phyloP scores from a whole-genome alignment of 192 early-diverging fungal species.

The Rhizoclosmatium globosum region DNA sequence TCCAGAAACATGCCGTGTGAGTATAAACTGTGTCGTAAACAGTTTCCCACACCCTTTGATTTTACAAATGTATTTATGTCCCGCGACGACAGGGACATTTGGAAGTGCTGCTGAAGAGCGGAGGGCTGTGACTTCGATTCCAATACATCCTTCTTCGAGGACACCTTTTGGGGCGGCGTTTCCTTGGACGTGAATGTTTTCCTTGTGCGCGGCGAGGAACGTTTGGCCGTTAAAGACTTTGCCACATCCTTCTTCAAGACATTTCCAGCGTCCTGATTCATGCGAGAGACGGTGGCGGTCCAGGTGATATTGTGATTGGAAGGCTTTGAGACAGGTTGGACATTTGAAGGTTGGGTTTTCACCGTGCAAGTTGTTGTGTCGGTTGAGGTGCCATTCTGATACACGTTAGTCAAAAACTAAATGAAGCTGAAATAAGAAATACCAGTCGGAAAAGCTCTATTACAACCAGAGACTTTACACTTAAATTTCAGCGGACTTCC shows the following conservation, averaged over 20 bases:
- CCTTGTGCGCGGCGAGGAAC: background rate
- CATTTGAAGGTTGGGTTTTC: background rate
- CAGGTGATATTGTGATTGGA: constrained; percentile 8
- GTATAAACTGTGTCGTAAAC: background rate
- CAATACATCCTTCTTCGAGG: background rate
- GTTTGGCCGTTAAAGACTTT: background rate
- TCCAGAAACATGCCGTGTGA: background rate
- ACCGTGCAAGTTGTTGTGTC: background rate
- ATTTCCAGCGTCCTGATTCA: background rate
- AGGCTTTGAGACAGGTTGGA: background rate
- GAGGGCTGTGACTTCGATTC: background rate
- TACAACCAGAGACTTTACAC: constrained; percentile 1
- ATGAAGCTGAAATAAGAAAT: background rate
- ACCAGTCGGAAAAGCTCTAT: background rate
- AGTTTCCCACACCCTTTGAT: constrained; percentile 3
- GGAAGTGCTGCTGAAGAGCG: background rate
- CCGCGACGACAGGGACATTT: background rate
- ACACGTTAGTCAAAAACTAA: too few relatives aligned
- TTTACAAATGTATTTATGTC: background rate
- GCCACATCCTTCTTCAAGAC: background rate
- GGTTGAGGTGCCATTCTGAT: background rate
- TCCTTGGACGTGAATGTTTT: too few relatives aligned
- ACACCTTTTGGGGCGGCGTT: background rate
- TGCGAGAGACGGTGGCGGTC: background rate
- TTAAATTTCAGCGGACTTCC: background rate